These are phyloP conservation scores for Colletotrichum incanum DNA, from an alignment of 2,329 filamentous ascomycete genomes.

Conservation along the genomic window DNA sequence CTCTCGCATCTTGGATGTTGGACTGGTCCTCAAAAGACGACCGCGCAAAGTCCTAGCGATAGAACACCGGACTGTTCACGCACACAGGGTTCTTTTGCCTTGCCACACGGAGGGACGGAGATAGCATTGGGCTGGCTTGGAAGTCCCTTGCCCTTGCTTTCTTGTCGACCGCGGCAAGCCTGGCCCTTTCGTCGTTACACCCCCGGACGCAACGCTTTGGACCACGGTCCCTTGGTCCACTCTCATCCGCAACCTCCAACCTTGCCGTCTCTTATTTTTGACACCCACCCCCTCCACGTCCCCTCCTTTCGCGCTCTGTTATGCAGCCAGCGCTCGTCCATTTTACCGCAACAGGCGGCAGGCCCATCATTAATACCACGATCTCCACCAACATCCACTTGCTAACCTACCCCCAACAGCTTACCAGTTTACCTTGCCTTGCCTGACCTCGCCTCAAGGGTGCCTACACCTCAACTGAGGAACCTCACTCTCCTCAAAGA, in stretches of 20 bases:
- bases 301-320: slow-evolving; percentile 26
- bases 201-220: slow-evolving; percentile 35
- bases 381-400: slow-evolving; percentile 43
- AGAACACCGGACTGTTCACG: slow-evolving; percentile 11
- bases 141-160: slow-evolving; percentile 5
- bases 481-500: slow-evolving; percentile 4
- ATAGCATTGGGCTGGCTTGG: background rate
- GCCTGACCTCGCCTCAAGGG: slow-evolving; percentile 36
- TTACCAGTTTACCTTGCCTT: slow-evolving; percentile 30
- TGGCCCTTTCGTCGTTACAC: slow-evolving; percentile 25
- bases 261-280: slow-evolving; percentile 38
- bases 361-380: slow-evolving; percentile 46
- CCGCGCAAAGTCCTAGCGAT: slow-evolving; percentile 16
- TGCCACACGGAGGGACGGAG: background rate
- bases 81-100: background rate
- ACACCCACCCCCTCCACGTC: slow-evolving; percentile 30
- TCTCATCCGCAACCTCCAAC: slow-evolving; percentile 42
- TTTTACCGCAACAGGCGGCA: slow-evolving; percentile 55
- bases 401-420: slow-evolving; percentile 45
- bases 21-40: background rate
- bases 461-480: slow-evolving; percentile 20
- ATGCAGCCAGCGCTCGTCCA: slow-evolving; percentile 46
- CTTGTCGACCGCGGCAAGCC: slow-evolving; percentile 12
- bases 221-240: slow-evolving; percentile 34
- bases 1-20: slow-evolving; percentile 1